A percentile compares a stretch with the other conserved stretches of the same genome.
These are phyloP conservation scores for Epithemia pelagica DNA, from an alignment of 108 stramenopile genomes.

Conservation along the genomic window DNA sequence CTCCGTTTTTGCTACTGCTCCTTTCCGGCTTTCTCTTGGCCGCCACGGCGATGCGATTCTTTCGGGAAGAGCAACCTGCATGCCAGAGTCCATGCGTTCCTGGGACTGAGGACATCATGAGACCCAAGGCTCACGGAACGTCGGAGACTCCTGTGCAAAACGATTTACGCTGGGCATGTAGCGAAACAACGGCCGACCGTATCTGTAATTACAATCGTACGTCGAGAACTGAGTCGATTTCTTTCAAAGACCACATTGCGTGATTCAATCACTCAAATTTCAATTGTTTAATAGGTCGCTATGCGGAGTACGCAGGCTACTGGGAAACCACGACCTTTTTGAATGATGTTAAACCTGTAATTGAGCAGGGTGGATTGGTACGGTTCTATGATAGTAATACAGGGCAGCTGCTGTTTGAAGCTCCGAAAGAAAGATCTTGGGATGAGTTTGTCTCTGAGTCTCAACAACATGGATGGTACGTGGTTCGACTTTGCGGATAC, in stretches of 20 bases:
- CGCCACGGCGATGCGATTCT: too few relatives aligned
- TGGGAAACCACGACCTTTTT: constrained; percentile 57
- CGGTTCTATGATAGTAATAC: constrained; percentile 83
- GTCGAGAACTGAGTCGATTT: not conserved
- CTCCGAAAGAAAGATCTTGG: constrained; percentile 56
- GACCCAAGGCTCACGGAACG: constrained; percentile 63
- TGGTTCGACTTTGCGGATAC: not conserved
- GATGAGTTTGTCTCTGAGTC: constrained; percentile 63
- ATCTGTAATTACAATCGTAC: constrained; percentile 75
- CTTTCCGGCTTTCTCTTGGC: too few relatives aligned
- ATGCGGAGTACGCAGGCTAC: constrained; percentile 84
- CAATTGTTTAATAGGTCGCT: constrained; percentile 32
- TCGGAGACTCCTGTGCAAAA: constrained; percentile 50
- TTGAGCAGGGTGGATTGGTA: not conserved
- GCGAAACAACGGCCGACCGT: constrained; percentile 55
- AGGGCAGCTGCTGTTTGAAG: constrained; percentile 64
- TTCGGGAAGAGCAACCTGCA: too few relatives aligned
- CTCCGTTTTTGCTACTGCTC: too few relatives aligned
- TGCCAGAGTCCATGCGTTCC: constrained; percentile 11
- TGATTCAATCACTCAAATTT: not conserved
- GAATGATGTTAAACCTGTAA: constrained; percentile 21
- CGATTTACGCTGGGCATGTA: constrained; percentile 72
- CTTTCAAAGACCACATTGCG: not conserved
- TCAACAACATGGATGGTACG: constrained; percentile 63
- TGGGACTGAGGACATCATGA: constrained; percentile 46